phyloP scores from a whole-genome alignment of 257 asterid species.

The Plectranthus barbatus region DNA sequence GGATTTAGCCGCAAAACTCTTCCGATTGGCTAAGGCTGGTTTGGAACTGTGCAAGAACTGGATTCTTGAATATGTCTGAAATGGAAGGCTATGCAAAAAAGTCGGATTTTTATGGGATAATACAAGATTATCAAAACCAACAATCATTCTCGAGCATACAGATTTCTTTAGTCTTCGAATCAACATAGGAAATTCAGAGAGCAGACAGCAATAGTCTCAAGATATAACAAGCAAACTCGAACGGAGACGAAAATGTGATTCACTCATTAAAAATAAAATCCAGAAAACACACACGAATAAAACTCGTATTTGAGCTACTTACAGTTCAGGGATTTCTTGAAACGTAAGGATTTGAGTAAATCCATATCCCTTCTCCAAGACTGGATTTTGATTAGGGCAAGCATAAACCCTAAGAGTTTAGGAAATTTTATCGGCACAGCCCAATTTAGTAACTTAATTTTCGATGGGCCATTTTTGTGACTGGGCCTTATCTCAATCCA shows the following conservation, averaged over 20 bases:
- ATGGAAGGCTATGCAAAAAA: slow-evolving; percentile 14
- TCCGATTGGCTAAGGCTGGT: slow-evolving; percentile 3
- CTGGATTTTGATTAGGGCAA: neutral
- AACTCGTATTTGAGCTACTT: neutral
- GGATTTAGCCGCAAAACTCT: slow-evolving; percentile 21
- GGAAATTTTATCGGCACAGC: too few relatives aligned
- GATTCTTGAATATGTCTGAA: slow-evolving; percentile 14
- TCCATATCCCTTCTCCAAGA: neutral
- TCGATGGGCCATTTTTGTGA: too few relatives aligned
- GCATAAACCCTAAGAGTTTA: too few relatives aligned
- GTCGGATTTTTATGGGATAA: neutral
- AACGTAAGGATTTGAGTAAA: neutral
- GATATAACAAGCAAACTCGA: neutral
- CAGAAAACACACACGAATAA: neutral
- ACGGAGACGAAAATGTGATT: neutral
- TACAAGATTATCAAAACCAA: slow-evolving; percentile 20
- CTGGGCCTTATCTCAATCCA: too few relatives aligned
- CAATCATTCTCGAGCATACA: slow-evolving; percentile 25
- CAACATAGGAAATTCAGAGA: slow-evolving; percentile 20
- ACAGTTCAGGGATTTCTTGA: neutral
- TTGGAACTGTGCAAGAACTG: slow-evolving; percentile 17
- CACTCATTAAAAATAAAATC: neutral
- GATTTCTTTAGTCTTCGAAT: slow-evolving; percentile 20
- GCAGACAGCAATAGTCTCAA: neutral
- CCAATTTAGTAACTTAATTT: too few relatives aligned